Evolutionary conservation across 1,139 yeast species (phyloP).

Genomic region (Pichia sp.): DNA sequence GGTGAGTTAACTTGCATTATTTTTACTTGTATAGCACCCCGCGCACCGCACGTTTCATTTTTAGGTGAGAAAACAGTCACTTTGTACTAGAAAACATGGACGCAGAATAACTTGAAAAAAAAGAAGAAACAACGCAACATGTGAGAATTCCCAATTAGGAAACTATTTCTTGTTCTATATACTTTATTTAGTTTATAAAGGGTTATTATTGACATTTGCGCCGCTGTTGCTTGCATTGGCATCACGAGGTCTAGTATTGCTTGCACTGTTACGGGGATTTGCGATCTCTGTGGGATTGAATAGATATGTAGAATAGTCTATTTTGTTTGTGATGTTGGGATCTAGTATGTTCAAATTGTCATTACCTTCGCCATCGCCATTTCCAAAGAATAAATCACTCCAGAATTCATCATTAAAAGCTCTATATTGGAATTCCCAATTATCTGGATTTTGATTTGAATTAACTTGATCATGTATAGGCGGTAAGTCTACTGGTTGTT

Average conservation of each 20-base stretch:
- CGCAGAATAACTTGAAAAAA: background rate
- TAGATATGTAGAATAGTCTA: background rate
- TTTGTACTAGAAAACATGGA: background rate
- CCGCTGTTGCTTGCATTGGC: background rate
- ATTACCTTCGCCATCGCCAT: constrained; percentile 18
- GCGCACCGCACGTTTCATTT: background rate
- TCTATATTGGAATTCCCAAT: constrained; percentile 30
- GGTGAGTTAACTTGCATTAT: background rate
- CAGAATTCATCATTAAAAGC: constrained; percentile 39
- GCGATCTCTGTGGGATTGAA: background rate
- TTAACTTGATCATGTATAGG: background rate
- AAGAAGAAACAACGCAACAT: background rate
- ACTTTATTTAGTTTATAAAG: background rate
- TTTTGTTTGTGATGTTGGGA: background rate
- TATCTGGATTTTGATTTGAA: constrained; percentile 1
- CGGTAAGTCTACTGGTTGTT: background rate
- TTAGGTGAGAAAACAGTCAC: background rate
- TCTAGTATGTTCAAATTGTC: background rate
- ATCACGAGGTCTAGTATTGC: no score
- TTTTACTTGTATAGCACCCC: background rate
- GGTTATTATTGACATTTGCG: background rate
- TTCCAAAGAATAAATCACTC: constrained; percentile 32
- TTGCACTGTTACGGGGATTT: background rate
- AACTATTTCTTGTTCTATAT: background rate
- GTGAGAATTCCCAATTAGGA: background rate